Evolutionary conservation across 441 rosid genomes (phyloP).

Genomic region (Kokia cookei): DNA sequence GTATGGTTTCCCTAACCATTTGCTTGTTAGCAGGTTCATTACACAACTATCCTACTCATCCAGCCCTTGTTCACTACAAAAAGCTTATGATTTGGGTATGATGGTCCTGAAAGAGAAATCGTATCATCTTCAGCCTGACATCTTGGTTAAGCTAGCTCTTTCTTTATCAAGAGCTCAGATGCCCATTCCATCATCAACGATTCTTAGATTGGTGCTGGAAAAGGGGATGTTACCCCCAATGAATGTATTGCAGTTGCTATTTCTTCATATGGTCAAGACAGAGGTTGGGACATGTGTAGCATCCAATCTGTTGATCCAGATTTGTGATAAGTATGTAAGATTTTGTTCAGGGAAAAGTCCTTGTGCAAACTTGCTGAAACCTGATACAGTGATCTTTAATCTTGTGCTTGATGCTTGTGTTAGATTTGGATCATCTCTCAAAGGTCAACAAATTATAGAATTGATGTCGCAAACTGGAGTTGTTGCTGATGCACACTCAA

Average conservation of each 20-base stretch:
- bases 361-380: slow-evolving; percentile 33
- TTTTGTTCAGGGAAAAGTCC: slow-evolving; percentile 13
- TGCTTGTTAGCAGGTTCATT: slow-evolving; percentile 37
- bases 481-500: slow-evolving; percentile 70
- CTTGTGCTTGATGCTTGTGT: slow-evolving; percentile 72
- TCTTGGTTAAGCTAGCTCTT: slow-evolving; percentile 43
- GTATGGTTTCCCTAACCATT: slow-evolving; percentile 47
- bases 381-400: slow-evolving; percentile 63
- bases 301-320: slow-evolving; percentile 58
- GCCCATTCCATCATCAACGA: slow-evolving; percentile 46
- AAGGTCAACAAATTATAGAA: slow-evolving; percentile 66
- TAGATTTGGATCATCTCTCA: slow-evolving; percentile 52
- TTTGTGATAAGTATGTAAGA: slow-evolving; percentile 33
- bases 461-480: slow-evolving; percentile 55
- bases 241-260: slow-evolving; percentile 30
- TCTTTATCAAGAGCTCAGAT: slow-evolving; percentile 66
- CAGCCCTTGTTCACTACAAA: slow-evolving; percentile 43
- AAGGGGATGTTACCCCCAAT: slow-evolving; percentile 23
- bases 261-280: slow-evolving; percentile 72
- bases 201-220: slow-evolving; percentile 54
- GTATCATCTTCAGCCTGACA: slow-evolving; percentile 24
- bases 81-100: slow-evolving; percentile 46
- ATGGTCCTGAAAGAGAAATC: slow-evolving; percentile 37
- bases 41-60: slow-evolving; percentile 57
- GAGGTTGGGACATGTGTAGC: slow-evolving; percentile 59